Evolutionary conservation across 176 grass and related monocot genomes (phyloP).

Genomic region (Cenchrus purpureus): DNA sequence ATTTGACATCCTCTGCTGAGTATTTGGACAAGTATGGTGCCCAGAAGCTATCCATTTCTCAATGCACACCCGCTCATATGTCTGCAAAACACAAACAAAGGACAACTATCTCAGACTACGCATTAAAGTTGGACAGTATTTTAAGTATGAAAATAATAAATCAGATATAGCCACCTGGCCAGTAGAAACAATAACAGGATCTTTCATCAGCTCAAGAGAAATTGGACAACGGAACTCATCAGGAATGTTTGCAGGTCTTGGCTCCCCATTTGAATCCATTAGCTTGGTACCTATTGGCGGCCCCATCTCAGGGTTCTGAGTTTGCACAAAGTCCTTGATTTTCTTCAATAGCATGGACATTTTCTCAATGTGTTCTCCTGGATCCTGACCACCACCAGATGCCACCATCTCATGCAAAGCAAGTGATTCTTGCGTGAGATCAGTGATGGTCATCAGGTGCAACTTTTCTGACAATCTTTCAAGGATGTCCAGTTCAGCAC

Average conservation of each 20-base stretch:
- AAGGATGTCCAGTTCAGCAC: conserved; percentile 55
- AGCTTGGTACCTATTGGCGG: conserved; percentile 46
- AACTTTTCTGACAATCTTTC: conserved; percentile 66
- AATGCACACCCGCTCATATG: conserved; percentile 77
- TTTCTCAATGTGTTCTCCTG: conserved; percentile 83
- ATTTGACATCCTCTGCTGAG: conserved; percentile 79
- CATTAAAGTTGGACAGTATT: conserved; percentile 7
- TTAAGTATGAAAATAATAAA: conserved; percentile 1
- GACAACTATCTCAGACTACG: conserved; percentile 19
- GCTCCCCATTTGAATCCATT: conserved; percentile 26
- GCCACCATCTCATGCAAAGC: conserved; percentile 93
- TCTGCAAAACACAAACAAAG: conserved; percentile 54
- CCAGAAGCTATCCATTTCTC: conserved; percentile 80
- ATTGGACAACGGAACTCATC: conserved; percentile 96
- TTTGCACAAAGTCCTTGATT: conserved; percentile 95
- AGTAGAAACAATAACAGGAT: conserved; percentile 87
- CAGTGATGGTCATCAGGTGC: conserved; percentile 73
- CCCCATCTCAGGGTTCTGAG: conserved; percentile 87
- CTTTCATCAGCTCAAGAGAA: conserved; percentile 92
- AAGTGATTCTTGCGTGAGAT: conserved; percentile 94
- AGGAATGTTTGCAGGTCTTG: conserved; percentile 54
- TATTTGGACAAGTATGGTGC: conserved; percentile 79
- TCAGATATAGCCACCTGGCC: conserved; percentile 53
- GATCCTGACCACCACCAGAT: conserved; percentile 76
- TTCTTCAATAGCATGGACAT: conserved; percentile 96